phyloP scores from a whole-genome alignment of 305 asterid genomes.

The Rubia peregrina region DNA sequence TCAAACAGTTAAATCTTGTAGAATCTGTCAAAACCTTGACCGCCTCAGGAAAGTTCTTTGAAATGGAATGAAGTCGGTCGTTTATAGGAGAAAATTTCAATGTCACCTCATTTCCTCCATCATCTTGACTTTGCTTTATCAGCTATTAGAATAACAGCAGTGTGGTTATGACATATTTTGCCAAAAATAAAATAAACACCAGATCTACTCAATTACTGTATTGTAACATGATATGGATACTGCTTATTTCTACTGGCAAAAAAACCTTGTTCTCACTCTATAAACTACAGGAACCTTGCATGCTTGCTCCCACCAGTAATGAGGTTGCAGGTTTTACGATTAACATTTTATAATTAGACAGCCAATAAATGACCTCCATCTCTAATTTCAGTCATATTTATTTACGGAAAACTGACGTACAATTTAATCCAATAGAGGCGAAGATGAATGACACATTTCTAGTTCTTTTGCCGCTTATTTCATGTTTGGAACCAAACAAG shows the following conservation, averaged over 20 bases:
- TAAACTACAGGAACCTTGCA: not conserved
- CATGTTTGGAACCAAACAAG: not conserved
- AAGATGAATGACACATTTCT: not conserved
- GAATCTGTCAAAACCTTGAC: conserved; percentile 72
- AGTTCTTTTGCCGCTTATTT: not conserved
- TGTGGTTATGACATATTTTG: conserved; percentile 11
- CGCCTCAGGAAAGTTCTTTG: conserved; percentile 66
- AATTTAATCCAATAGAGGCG: not conserved
- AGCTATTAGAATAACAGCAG: conserved; percentile 37
- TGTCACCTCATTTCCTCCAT: conserved; percentile 70
- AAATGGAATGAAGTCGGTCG: conserved; percentile 69
- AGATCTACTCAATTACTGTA: conserved; percentile 9
- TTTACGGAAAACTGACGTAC: not conserved
- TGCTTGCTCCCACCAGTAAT: not conserved
- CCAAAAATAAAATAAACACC: conserved; percentile 5
- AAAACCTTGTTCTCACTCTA: not conserved
- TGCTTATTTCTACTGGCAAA: not conserved
- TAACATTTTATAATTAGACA: not conserved
- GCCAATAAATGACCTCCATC: not conserved
- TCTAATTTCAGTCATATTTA: not conserved
- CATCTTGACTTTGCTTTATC: conserved; percentile 96
- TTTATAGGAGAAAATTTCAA: conserved; percentile 94
- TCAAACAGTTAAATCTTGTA: conserved; percentile 65
- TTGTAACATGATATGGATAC: conserved; percentile 3
- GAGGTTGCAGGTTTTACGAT: not conserved